Conservation (phyloP, 1,284 basidiomycete species). For the Ganoderma sinense region DNA sequence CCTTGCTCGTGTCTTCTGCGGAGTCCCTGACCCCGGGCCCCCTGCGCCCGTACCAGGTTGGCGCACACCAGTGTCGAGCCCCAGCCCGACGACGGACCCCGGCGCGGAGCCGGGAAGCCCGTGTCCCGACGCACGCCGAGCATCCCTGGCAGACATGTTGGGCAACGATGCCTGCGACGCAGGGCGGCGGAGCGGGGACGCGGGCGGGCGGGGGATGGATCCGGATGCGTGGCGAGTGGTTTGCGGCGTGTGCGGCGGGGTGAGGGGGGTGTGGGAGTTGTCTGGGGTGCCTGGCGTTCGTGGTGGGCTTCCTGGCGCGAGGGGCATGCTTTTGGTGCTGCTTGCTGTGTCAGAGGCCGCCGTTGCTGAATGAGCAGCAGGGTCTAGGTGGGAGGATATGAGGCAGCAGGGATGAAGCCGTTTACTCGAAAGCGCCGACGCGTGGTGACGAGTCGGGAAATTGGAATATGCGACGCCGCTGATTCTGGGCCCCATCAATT, state of each 20-base stretch:
- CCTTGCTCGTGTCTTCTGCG: constrained; percentile 69
- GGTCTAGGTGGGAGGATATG: neutral
- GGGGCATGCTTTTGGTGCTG: constrained; percentile 11
- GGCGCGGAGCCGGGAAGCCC: constrained; percentile 15
- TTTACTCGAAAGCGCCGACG: neutral
- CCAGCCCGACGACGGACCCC: constrained; percentile 12
- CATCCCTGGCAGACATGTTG: constrained; percentile 8
- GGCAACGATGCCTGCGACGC: constrained; percentile 32
- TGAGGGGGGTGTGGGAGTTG: constrained; percentile 17
- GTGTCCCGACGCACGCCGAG: constrained; percentile 17
- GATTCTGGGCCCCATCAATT: neutral
- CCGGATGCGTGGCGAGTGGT: constrained; percentile 22
- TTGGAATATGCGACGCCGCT: neutral
- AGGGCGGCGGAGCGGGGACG: constrained; percentile 39
- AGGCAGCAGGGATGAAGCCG: neutral
- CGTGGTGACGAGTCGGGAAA: neutral
- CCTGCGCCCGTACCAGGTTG: constrained; percentile 1
- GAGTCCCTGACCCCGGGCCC: constrained; percentile 26
- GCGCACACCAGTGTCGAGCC: constrained; percentile 14
- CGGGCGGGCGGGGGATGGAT: constrained; percentile 32
- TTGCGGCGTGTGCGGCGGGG: constrained; percentile 19
- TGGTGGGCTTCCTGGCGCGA: constrained; percentile 26
- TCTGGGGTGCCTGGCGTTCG: constrained; percentile 19
- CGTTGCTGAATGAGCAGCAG: neutral
- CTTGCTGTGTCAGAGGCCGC: neutral